Base-by-base conservation (phyloP, 2,329 filamentous ascomycete genomes). In the Trichophyton verrucosum region DNA sequence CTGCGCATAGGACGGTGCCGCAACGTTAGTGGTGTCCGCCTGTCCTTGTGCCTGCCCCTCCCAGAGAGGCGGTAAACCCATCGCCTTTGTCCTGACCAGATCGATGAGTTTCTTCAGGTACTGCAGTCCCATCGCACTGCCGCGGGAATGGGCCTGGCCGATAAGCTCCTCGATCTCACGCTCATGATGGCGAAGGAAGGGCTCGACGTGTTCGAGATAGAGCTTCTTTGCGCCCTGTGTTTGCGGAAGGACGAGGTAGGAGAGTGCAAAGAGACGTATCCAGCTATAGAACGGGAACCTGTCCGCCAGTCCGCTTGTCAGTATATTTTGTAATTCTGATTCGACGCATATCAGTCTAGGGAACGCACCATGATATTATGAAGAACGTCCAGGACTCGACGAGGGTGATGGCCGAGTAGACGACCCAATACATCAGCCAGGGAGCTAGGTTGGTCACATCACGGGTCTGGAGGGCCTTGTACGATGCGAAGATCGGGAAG, bases 361-460 rank as follows among this genome's bases (percentile, higher is more conserved):
- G 56, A 57, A 61, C 76, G 59, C 76, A 86, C 87, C 91, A 97
- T 72, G 82, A 82, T 55, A 97, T 82, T 70, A 97, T 86, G 76
- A 92, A 96, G 68, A 86, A 84, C 61, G 88, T 85, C 83, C 91
- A 95, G 55, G 87, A 91, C 77, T 97, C 94, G 74, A 86, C 83
- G 64, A 94, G 82, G 61, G 91, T 80, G 68, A 86, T 84, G 72
- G 89, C 86, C 63, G 89, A 88, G 65, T 96, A 83, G 24, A 96
- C 90, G 63, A 96, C 90, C 88, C 92, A 99, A 82, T 97, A 99
- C 88, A 97, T 97, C 66, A 97, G 83, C 94, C 94, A 99, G 86
- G 92, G 92, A 65, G 89, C 89, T 63, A 96, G 82, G 71, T 95
- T 86, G 42, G 89, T 86, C 1, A 91, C 91, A 74, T 96, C 89